A percentile compares a stretch with the other conserved stretches of the same genome.
Evolutionary conservation across 202 grass and related monocot genomes (phyloP).

Genomic region (Eragrostis tef): DNA sequence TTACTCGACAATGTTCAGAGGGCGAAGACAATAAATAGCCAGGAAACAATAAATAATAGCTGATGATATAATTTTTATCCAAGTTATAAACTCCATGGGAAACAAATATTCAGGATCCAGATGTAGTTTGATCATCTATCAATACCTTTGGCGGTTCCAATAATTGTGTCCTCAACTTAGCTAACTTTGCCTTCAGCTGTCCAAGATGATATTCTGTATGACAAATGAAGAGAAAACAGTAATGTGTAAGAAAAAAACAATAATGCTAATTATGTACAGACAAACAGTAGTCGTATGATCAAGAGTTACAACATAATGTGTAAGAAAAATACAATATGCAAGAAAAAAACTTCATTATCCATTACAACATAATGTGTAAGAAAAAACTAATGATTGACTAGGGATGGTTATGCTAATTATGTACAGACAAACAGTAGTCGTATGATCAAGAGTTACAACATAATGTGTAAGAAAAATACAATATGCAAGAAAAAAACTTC

Average conservation of each 20-base stretch:
- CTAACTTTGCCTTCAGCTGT: conserved; percentile 95
- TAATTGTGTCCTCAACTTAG: conserved; percentile 96
- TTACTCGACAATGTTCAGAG: neutral
- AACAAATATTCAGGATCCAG: neutral
- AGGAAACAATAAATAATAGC: too few relatives aligned
- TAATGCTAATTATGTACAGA: too few relatives aligned
- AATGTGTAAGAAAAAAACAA: too few relatives aligned
- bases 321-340: conserved; percentile 21
- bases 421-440: neutral
- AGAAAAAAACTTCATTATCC: neutral
- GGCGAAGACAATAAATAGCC: too few relatives aligned
- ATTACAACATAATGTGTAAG: too few relatives aligned
- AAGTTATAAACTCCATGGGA: too few relatives aligned
- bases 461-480: conserved; percentile 23
- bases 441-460: conserved; percentile 5
- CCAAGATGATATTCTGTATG: conserved; percentile 94
- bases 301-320: conserved; percentile 24
- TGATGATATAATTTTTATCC: too few relatives aligned
- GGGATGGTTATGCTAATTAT: too few relatives aligned
- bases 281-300: neutral
- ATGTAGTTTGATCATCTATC: neutral
- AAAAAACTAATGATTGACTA: too few relatives aligned
- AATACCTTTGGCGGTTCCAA: conserved; percentile 98
- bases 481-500: conserved; percentile 2
- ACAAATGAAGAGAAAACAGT: conserved; percentile 25